A percentile compares a stretch with the other conserved stretches of the same genome.
Evolutionary conservation across 2,329 filamentous ascomycete species (phyloP).

Genomic region (Sclerotinia nivalis): DNA sequence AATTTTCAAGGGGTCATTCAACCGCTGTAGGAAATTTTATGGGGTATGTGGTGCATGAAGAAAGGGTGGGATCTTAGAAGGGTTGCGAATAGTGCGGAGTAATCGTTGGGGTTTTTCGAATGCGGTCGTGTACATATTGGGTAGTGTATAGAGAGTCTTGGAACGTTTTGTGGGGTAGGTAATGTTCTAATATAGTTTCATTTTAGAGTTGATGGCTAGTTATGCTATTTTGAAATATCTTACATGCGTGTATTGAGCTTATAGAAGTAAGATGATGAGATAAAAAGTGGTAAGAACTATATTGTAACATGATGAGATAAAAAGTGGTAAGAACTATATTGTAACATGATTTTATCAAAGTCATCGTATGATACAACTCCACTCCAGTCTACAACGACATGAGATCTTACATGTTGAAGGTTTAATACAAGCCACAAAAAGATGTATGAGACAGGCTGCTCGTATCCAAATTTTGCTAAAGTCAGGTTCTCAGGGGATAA

Average conservation of each 20-base stretch:
- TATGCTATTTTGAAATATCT: neutral
- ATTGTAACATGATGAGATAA: neutral
- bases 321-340: neutral
- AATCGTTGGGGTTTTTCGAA: neutral
- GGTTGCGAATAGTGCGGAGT: neutral
- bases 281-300: neutral
- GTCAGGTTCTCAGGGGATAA: constrained; percentile 7
- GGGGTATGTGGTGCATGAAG: neutral
- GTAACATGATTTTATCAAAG: neutral
- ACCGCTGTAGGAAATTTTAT: neutral
- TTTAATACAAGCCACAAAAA: too few species aligned
- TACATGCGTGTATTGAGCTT: neutral
- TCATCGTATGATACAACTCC: neutral
- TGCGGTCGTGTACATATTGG: neutral
- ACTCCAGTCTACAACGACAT: neutral
- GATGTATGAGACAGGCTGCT: neutral
- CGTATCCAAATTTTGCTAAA: constrained; percentile 17
- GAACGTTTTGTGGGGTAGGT: neutral
- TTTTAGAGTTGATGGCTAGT: neutral
- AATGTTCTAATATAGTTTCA: neutral
- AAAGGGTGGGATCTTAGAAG: neutral
- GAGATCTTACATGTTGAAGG: neutral
- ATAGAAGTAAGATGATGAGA: neutral
- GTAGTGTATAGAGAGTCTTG: neutral
- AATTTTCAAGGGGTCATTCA: neutral